Evolutionary conservation across 805 yeast genomes (phyloP).

Genomic region (Monosporozyma unispora): DNA sequence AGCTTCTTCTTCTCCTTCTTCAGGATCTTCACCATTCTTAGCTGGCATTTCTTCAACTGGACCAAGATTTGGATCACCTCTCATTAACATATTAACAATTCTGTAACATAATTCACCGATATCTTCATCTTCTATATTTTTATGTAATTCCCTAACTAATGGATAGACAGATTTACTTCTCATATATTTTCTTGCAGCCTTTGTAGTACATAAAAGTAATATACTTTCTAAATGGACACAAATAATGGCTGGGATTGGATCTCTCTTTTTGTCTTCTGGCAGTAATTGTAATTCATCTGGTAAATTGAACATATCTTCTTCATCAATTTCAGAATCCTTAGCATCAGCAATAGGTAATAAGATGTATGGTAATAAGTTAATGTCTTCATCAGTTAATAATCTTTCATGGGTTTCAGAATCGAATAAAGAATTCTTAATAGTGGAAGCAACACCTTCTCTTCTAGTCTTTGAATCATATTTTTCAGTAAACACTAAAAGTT

Average conservation of each 20-base stretch:
- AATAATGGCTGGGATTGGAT: conserved; percentile 56
- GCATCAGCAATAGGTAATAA: conserved; percentile 76
- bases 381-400: conserved; percentile 49
- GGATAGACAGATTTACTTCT: conserved; percentile 82
- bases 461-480: conserved; percentile 67
- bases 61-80: conserved; percentile 61
- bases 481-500: conserved; percentile 74
- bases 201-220: conserved; percentile 69
- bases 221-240: conserved; percentile 72
- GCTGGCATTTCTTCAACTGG: conserved; percentile 40
- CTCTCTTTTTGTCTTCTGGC: conserved; percentile 68
- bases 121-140: conserved; percentile 38
- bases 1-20: conserved; percentile 44
- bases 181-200: conserved; percentile 60
- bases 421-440: conserved; percentile 82
- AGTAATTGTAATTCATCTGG: conserved; percentile 83
- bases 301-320: conserved; percentile 76
- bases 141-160: conserved; percentile 76
- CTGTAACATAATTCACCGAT: conserved; percentile 70
- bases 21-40: conserved; percentile 38
- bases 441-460: conserved; percentile 87
- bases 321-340: conserved; percentile 56
- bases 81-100: conserved; percentile 81
- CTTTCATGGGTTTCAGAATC: conserved; percentile 60
- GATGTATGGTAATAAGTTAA: conserved; percentile 73